These are phyloP conservation scores for Dothideomycetes sp. DNA, from an alignment of 2,329 filamentous ascomycete genomes.

Conservation along the genomic window DNA sequence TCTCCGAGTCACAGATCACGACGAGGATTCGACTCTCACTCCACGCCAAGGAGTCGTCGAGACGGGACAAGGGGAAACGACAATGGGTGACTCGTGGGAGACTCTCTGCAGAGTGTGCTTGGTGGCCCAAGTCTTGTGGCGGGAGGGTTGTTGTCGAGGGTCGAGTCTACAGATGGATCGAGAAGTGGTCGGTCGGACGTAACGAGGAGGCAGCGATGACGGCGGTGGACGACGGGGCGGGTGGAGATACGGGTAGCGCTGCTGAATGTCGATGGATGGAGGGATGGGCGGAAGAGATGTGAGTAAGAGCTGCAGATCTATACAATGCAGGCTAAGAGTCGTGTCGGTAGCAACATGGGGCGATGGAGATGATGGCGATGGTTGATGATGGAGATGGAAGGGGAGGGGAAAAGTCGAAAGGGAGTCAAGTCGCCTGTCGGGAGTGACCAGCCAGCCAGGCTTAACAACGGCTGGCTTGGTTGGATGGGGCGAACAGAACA, in stretches of 20 bases:
- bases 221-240: too few relatives aligned
- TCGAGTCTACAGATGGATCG: too few relatives aligned
- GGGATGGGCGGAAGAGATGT: background rate
- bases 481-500: background rate
- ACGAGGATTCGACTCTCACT: too few relatives aligned
- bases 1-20: constrained; percentile 7
- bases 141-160: too few relatives aligned
- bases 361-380: constrained; percentile 13
- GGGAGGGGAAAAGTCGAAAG: constrained; percentile 7
- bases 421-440: too few relatives aligned
- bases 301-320: constrained; percentile 9
- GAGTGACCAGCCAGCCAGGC: too few relatives aligned
- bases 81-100: background rate
- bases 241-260: too few relatives aligned
- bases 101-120: background rate
- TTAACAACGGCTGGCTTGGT: constrained; percentile 5
- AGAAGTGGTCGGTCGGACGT: too few relatives aligned
- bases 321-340: constrained; percentile 10
- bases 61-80: background rate
- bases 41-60: constrained; percentile 4
- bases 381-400: constrained; percentile 14
- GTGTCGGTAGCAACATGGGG: constrained; percentile 12
- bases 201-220: too few relatives aligned
- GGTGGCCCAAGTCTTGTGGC: background rate
- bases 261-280: background rate